Evolutionary conservation across 257 asterid genomes (phyloP), one percentile per base, ranked within the genome.

Genomic region (Salvia hispanica): DNA sequence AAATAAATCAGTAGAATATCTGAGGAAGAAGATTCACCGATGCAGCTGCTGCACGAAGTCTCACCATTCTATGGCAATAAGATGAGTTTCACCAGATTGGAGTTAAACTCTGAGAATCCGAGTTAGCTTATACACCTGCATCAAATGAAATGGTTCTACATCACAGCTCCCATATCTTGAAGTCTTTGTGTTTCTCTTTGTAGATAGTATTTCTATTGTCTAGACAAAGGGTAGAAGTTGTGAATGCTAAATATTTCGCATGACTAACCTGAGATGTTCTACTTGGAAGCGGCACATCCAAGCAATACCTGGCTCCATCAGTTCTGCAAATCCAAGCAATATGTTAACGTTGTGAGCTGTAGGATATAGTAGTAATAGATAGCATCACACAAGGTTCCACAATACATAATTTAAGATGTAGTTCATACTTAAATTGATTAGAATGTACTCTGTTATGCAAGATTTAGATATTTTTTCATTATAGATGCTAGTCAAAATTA

Each of bases 191-290:
- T 43, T 12, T 51, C 50, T 45, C 43, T n/a, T 39, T 3, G 47
- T 5, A 18, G 12, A 12, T 62, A 28, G 28, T 34, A 44, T 25
- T 31, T 67, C 10, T 21, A 7, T 4, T 56, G 43, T 64, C 42
- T n/a, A 21, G 28, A 14, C 40, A 46, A 67, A 52, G 69, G 58
- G 71, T 56, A 51, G 66, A 45, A 48, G 43, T 25, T 25, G 66
- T 42, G 46, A 62, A 50, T 62, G 66, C 60, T 25, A 14, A 16
- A 9, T 34, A 74, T 71, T 52, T 73, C 37, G 37, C 11, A 65
- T 43, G 69, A 52, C 90, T 58, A 54, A 93, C 96, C 97, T 90
- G 99, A 65, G 96, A 96, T 58, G 92, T 90, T 87, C 97, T 84
- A 75, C 92, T 84, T 46, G 97, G 99, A 61, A 93, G 78, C 66